Evolutionary conservation across 768 basidiomycete species (phyloP).

Genomic region (Rhizopogon sp.): DNA sequence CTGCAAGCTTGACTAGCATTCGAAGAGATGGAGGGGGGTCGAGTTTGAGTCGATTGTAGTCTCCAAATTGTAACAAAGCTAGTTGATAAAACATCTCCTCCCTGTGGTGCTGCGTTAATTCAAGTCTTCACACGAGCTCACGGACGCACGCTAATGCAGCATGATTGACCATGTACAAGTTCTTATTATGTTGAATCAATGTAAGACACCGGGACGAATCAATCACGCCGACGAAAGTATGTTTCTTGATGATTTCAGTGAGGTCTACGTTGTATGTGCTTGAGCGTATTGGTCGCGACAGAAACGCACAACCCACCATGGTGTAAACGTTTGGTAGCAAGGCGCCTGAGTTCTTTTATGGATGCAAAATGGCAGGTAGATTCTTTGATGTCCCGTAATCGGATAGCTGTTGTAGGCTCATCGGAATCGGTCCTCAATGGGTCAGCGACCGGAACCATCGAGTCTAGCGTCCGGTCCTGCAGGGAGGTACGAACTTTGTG

Average conservation of each 20-base stretch:
- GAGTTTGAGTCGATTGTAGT: slow-evolving; percentile 68
- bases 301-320: slow-evolving; percentile 43
- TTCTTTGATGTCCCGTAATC: slow-evolving; percentile 58
- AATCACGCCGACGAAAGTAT: slow-evolving; percentile 90
- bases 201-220: slow-evolving; percentile 71
- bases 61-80: slow-evolving; percentile 85
- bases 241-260: slow-evolving; percentile 77
- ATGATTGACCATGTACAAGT: slow-evolving; percentile 88
- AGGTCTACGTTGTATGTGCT: slow-evolving; percentile 46
- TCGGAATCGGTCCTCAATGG: slow-evolving; percentile 38
- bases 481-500: slow-evolving; percentile 91
- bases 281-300: neutral
- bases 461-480: slow-evolving; percentile 87
- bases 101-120: slow-evolving; percentile 32
- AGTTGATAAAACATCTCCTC: slow-evolving; percentile 97
- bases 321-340: slow-evolving; percentile 58
- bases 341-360: slow-evolving; percentile 58
- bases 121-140: neutral
- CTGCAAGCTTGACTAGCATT: slow-evolving; percentile 71
- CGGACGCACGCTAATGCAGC: slow-evolving; percentile 70
- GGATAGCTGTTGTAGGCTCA: slow-evolving; percentile 11
- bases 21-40: slow-evolving; percentile 77
- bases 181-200: slow-evolving; percentile 81
- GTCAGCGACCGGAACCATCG: slow-evolving; percentile 79
- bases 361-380: slow-evolving; percentile 77